A percentile compares a stretch with the other conserved stretches of the same genome.
Evolutionary conservation across 116 monocot genomes (phyloP).

Genomic region (Posidonia oceanica): DNA sequence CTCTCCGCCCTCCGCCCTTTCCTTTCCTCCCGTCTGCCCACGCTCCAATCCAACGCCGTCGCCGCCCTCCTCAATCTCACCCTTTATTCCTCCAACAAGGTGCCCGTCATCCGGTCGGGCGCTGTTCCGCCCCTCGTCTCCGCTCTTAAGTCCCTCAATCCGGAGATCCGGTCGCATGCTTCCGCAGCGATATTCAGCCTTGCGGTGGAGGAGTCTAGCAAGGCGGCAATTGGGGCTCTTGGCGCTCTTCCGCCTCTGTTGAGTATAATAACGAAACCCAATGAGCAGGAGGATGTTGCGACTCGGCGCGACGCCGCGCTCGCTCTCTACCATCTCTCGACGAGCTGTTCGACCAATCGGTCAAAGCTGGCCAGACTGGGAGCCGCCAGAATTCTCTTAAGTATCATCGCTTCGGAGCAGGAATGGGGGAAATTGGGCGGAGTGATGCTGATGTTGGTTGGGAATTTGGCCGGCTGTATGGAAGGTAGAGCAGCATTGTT

Average conservation of each 20-base stretch:
- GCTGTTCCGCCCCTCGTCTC: slow-evolving; percentile 45
- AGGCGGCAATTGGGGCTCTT: slow-evolving; percentile 52
- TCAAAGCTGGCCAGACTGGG: slow-evolving; percentile 40
- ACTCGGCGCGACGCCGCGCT: slow-evolving; percentile 38
- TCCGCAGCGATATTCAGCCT: slow-evolving; percentile 60
- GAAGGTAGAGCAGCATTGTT: slow-evolving; percentile 51
- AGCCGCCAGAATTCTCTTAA: slow-evolving; percentile 28
- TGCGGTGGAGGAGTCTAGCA: slow-evolving; percentile 45
- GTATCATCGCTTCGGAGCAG: slow-evolving; percentile 5
- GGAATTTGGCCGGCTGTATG: slow-evolving; percentile 27
- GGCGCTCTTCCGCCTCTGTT: slow-evolving; percentile 56
- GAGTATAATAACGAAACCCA: slow-evolving; percentile 22
- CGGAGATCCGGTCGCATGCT: slow-evolving; percentile 51
- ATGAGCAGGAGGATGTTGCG: slow-evolving; percentile 8
- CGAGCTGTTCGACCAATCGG: slow-evolving; percentile 32
- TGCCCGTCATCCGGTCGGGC: slow-evolving; percentile 40
- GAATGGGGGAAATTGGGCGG: slow-evolving; percentile 7
- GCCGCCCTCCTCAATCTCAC: slow-evolving; percentile 63
- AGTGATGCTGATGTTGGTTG: slow-evolving; percentile 37
- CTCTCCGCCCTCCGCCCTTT: slow-evolving; percentile 41
- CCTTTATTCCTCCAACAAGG: slow-evolving; percentile 40
- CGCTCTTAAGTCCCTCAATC: slow-evolving; percentile 13
- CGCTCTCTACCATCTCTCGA: slow-evolving; percentile 50
- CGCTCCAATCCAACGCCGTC: slow-evolving; percentile 28
- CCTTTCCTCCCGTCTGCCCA: slow-evolving; percentile 22